These are phyloP conservation scores for Rubroboletus pulcherrimus DNA, from an alignment of 768 basidiomycete species.

Conservation along the genomic window DNA sequence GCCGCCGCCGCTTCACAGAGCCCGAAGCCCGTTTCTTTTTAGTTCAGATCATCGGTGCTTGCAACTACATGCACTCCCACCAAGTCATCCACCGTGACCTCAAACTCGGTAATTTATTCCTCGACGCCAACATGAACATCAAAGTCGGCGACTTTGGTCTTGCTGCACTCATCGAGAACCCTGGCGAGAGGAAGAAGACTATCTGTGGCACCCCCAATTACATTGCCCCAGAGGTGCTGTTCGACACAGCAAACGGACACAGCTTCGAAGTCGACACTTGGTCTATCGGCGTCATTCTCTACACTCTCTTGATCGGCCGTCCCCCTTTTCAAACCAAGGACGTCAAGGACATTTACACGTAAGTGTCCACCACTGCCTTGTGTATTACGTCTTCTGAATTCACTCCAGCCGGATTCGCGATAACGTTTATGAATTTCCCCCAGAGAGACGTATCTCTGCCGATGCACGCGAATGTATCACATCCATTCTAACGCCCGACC, in stretches of 20 bases:
- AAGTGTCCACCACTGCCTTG: conserved; percentile 24
- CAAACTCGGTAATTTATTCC: conserved; percentile 92
- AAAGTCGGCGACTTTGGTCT: conserved; percentile 98
- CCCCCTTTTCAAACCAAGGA: conserved; percentile 99
- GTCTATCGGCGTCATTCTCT: conserved; percentile 96
- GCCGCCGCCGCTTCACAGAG: conserved; percentile 83
- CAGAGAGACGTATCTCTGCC: conserved; percentile 66
- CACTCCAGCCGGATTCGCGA: conserved; percentile 77
- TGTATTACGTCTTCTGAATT: not conserved
- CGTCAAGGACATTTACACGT: conserved; percentile 95
- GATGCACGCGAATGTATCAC: conserved; percentile 75
- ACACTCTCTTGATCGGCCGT: conserved; percentile 90
- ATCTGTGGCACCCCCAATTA: conserved; percentile 99
- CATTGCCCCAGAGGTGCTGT: conserved; percentile 96
- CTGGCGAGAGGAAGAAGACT: conserved; percentile 97
- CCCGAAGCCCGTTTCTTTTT: conserved; percentile 91
- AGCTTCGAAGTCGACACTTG: conserved; percentile 98
- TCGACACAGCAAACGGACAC: conserved; percentile 93
- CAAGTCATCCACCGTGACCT: conserved; percentile 98
- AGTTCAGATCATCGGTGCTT: conserved; percentile 92
- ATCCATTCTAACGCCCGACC: conserved; percentile 82
- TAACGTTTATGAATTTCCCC: conserved; percentile 90
- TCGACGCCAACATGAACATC: conserved; percentile 89
- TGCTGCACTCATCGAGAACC: conserved; percentile 93
- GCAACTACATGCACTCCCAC: conserved; percentile 95